A percentile compares a stretch with the other conserved stretches of the same genome.
Evolutionary conservation across 2,329 filamentous ascomycete genomes (phyloP).

Genomic region (Beauveria sp.): DNA sequence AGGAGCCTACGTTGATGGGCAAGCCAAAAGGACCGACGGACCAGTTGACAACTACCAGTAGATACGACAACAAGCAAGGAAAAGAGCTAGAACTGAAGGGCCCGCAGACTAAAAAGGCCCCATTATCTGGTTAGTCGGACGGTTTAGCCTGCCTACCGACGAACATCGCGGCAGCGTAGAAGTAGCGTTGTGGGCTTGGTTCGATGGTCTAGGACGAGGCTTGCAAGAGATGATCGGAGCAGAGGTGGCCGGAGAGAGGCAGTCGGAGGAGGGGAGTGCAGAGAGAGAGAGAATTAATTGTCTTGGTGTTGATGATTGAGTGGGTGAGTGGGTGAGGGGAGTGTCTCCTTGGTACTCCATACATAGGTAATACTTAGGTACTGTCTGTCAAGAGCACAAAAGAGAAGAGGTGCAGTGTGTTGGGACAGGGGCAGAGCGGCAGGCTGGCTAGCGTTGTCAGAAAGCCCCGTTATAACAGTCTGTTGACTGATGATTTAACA

Average conservation of each 20-base stretch:
- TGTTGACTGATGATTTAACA: neutral
- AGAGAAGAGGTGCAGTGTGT: too few relatives aligned
- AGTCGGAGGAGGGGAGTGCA: neutral
- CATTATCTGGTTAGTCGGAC: conserved; percentile 1
- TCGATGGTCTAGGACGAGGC: neutral
- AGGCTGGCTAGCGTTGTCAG: neutral
- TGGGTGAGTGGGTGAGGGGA: too few relatives aligned
- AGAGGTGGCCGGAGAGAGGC: neutral
- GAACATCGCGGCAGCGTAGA: neutral
- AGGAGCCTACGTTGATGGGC: neutral
- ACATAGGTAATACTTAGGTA: too few relatives aligned
- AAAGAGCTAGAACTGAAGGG: neutral
- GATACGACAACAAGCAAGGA: neutral
- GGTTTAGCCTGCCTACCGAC: neutral
- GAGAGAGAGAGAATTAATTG: too few relatives aligned
- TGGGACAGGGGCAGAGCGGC: too few relatives aligned
- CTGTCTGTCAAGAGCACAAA: too few relatives aligned
- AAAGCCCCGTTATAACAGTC: neutral
- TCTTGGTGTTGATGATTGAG: too few relatives aligned
- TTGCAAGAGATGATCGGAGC: neutral
- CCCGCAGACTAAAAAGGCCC: neutral
- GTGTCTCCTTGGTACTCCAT: too few relatives aligned
- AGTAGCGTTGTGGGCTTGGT: neutral
- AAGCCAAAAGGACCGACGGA: too few relatives aligned
- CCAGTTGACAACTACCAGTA: neutral